phyloP scores from a whole-genome alignment of 805 yeast genomes.

The Ogataea dorogensis region DNA sequence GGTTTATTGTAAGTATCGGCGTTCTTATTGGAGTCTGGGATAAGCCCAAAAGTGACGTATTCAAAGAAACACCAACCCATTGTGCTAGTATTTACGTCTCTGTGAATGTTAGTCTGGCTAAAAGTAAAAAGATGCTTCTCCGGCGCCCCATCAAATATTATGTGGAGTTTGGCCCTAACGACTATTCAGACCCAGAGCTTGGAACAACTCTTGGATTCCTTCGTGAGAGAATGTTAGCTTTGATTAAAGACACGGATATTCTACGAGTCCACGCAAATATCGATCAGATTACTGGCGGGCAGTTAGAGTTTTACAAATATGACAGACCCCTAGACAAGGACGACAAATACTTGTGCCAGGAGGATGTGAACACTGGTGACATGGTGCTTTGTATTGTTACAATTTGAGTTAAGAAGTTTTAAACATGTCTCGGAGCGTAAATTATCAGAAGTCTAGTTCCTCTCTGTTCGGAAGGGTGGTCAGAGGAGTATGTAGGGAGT shows the following conservation, averaged over 20 bases:
- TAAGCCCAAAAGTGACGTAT: constrained; percentile 47
- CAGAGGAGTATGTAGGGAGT: not conserved
- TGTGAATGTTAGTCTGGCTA: constrained; percentile 38
- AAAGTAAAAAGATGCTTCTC: constrained; percentile 23
- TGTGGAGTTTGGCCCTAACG: constrained; percentile 80
- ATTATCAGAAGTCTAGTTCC: constrained; percentile 9
- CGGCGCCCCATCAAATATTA: constrained; percentile 52
- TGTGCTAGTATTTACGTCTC: constrained; percentile 70
- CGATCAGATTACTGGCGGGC: constrained; percentile 19
- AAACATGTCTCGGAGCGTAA: no score
- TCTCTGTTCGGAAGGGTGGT: constrained; percentile 6
- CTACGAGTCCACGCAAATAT: constrained; percentile 22
- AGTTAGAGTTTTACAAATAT: constrained; percentile 37
- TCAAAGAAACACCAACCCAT: constrained; percentile 71
- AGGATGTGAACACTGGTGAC: constrained; percentile 55
- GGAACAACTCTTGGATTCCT: constrained; percentile 70
- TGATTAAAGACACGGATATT: constrained; percentile 47
- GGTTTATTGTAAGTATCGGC: constrained; percentile 24
- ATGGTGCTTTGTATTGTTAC: constrained; percentile 37
- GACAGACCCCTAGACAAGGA: constrained; percentile 38
- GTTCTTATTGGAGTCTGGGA: constrained; percentile 28
- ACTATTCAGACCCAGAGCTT: constrained; percentile 65
- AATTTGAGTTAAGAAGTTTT: not conserved
- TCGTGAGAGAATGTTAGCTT: constrained; percentile 51
- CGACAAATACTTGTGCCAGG: constrained; percentile 46